Percentiles rank a stretch among this genome's conserved stretches.
Conservation (phyloP, 2,329 filamentous ascomycete genomes). For the Zymoseptoria crescenta region DNA sequence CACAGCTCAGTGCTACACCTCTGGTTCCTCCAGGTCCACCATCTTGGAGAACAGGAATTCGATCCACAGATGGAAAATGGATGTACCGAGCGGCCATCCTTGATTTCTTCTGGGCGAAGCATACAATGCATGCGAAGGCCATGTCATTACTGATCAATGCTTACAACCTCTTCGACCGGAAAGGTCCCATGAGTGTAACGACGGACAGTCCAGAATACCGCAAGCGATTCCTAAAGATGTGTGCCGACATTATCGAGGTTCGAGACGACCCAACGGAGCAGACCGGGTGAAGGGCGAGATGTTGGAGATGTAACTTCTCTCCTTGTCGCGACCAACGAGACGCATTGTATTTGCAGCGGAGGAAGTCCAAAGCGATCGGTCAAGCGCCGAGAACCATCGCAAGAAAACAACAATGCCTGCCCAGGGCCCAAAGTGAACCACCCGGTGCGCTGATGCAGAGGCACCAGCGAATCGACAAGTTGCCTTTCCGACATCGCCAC, state of each 20-base stretch:
- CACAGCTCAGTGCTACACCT: slow-evolving; percentile 15
- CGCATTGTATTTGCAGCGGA: not conserved
- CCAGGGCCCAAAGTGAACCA: too few relatives aligned
- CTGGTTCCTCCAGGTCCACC: slow-evolving; percentile 25
- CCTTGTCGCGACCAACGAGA: not conserved
- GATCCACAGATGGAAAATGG: slow-evolving; percentile 56
- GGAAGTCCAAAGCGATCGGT: not conserved
- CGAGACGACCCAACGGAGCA: not conserved
- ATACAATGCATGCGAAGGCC: slow-evolving; percentile 56
- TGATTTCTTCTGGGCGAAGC: slow-evolving; percentile 68
- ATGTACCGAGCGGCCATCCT: slow-evolving; percentile 60
- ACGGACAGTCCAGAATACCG: slow-evolving; percentile 62
- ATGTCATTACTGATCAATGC: slow-evolving; percentile 55
- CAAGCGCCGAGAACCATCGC: not conserved
- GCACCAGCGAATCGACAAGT: too few relatives aligned
- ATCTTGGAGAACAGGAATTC: slow-evolving; percentile 55
- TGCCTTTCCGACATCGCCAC: too few relatives aligned
- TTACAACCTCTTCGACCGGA: slow-evolving; percentile 51
- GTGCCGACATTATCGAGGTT: slow-evolving; percentile 38
- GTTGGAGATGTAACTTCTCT: not conserved
- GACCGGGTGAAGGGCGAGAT: not conserved
- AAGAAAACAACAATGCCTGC: not conserved
- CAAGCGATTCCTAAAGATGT: slow-evolving; percentile 47
- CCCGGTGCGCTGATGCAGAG: too few relatives aligned
- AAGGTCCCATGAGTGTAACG: slow-evolving; percentile 69